phyloP scores from a whole-genome alignment of 1,284 basidiomycete genomes.

The Ustilago loliicola region DNA sequence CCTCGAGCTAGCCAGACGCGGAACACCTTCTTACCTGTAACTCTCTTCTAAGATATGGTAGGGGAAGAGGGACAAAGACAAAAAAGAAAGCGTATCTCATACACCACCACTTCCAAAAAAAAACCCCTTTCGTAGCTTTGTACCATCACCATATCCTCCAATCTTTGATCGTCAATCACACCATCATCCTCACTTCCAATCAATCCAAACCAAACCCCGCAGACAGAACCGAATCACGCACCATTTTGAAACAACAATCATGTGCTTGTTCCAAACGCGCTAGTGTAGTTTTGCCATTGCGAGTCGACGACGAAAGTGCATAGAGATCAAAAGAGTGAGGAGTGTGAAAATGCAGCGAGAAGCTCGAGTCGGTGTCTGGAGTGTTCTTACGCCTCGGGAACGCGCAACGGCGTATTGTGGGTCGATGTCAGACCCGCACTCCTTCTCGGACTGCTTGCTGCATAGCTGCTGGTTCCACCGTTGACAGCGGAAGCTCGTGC shows the following conservation, averaged over 20 bases:
- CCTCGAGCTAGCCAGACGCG: slow-evolving; percentile 73
- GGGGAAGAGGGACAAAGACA: neutral
- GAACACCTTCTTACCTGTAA: slow-evolving; percentile 58
- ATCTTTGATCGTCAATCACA: too few relatives aligned
- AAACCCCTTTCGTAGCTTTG: too few relatives aligned
- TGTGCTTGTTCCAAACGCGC: too few relatives aligned
- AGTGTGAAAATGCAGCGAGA: too few relatives aligned
- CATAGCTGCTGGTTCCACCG: neutral
- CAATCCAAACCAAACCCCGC: too few relatives aligned
- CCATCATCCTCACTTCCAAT: too few relatives aligned
- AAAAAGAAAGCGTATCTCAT: neutral
- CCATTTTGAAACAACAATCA: too few relatives aligned
- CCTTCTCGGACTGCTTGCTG: slow-evolving; percentile 30
- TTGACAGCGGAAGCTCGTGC: slow-evolving; percentile 8
- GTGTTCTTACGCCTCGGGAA: slow-evolving; percentile 12
- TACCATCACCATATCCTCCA: neutral
- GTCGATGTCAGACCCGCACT: slow-evolving; percentile 20
- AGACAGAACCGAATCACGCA: too few relatives aligned
- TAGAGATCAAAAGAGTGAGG: too few relatives aligned
- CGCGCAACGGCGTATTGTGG: slow-evolving; percentile 25
- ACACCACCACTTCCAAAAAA: neutral
- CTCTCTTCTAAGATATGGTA: neutral
- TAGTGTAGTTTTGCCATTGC: too few relatives aligned
- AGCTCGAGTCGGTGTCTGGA: neutral
- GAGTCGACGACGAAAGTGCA: too few relatives aligned